phyloP scores from a whole-genome alignment of 768 basidiomycete genomes.

The Lactarius akahatsu region DNA sequence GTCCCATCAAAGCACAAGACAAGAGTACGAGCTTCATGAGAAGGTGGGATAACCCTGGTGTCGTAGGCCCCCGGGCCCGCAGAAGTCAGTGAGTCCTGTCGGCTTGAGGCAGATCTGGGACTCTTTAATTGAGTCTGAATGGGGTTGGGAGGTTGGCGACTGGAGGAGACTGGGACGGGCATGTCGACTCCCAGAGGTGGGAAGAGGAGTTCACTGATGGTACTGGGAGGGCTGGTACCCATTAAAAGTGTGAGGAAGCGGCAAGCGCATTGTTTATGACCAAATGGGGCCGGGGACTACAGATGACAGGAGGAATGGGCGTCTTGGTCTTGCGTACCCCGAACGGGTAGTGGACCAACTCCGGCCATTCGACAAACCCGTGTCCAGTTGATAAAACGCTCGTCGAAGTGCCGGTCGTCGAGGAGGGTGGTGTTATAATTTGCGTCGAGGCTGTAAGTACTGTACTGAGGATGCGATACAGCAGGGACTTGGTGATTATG shows the following conservation, averaged over 20 bases:
- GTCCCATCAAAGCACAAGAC: constrained; percentile 70
- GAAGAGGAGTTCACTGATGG: not conserved
- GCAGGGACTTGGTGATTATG: too few relatives aligned
- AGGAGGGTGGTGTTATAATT: too few relatives aligned
- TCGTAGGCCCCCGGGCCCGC: constrained; percentile 10
- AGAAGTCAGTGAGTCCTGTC: not conserved
- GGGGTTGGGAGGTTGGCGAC: not conserved
- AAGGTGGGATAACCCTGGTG: constrained; percentile 30
- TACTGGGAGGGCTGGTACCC: not conserved
- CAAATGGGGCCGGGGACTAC: not conserved
- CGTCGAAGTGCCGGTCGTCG: too few relatives aligned
- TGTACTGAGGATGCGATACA: too few relatives aligned
- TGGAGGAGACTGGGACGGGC: not conserved
- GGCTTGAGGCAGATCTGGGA: not conserved
- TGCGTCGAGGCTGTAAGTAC: too few relatives aligned
- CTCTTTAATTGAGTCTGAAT: not conserved
- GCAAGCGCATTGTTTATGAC: not conserved
- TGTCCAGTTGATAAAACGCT: too few relatives aligned
- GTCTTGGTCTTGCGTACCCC: not conserved
- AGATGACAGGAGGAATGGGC: constrained; percentile 11
- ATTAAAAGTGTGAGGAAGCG: constrained; percentile 6
- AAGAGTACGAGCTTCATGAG: constrained; percentile 42
- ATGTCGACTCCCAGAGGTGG: constrained; percentile 2
- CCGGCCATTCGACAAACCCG: too few relatives aligned
- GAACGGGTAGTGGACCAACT: not conserved